phyloP scores from a whole-genome alignment of 106 monocot genomes.

The Dendrobium officinale region DNA sequence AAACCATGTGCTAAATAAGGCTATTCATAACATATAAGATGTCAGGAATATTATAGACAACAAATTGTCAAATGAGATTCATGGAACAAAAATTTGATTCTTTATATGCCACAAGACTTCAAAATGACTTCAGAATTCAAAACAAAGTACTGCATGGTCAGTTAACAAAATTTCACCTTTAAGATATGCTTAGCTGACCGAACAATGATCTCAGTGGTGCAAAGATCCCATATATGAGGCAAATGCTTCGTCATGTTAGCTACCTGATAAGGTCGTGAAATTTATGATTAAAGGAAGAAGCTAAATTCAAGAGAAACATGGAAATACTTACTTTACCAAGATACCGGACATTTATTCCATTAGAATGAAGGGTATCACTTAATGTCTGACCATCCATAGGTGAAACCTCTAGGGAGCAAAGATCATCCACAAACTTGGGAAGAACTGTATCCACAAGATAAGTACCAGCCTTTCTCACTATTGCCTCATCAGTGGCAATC shows the following conservation, averaged over 20 bases:
- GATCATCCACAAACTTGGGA: constrained; percentile 90
- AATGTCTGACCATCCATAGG: constrained; percentile 99
- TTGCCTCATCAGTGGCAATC: constrained; percentile 77
- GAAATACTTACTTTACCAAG: constrained; percentile 63
- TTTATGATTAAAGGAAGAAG: constrained; percentile 3
- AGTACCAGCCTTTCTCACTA: constrained; percentile 64
- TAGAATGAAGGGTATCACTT: constrained; percentile 76
- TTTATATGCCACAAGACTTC: not conserved
- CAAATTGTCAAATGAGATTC: not conserved
- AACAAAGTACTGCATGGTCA: not conserved
- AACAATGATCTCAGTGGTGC: constrained; percentile 62
- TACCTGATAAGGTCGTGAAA: constrained; percentile 40
- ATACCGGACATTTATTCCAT: constrained; percentile 97
- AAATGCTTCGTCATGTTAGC: constrained; percentile 67
- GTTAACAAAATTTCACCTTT: constrained; percentile 39
- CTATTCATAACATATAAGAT: not conserved
- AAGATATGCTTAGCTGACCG: constrained; percentile 82
- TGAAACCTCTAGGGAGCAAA: constrained; percentile 80
- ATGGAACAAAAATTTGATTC: not conserved
- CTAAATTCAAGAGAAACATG: not conserved
- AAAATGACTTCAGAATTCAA: not conserved
- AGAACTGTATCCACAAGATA: constrained; percentile 77
- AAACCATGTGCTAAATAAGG: not conserved
- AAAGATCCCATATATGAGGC: constrained; percentile 84
- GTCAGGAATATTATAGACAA: not conserved